Conservation (phyloP, 495 filamentous ascomycete genomes). For the Entonaema liquescens region DNA sequence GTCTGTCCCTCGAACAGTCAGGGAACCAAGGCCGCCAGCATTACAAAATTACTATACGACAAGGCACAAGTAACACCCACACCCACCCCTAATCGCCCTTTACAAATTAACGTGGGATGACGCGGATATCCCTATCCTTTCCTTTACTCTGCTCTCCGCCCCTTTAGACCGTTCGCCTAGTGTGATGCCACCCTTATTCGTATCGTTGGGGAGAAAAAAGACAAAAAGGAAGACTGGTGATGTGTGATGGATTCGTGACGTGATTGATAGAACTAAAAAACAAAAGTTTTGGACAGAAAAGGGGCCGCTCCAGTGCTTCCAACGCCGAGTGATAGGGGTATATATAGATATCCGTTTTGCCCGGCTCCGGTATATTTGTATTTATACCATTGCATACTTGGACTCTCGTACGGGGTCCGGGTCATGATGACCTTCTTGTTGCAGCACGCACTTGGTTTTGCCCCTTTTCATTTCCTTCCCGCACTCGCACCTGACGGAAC, state of each 20-base stretch:
- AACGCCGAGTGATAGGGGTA: neutral
- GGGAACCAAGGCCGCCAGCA: constrained; percentile 5
- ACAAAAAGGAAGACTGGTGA: neutral
- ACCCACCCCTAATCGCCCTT: neutral
- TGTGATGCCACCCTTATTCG: constrained; percentile 8
- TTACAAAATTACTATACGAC: constrained; percentile 31
- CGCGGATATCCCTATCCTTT: constrained; percentile 2
- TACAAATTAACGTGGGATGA: constrained; percentile 11
- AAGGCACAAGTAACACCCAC: neutral
- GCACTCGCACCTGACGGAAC: constrained; percentile 1
- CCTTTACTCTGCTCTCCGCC: neutral
- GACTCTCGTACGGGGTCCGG: neutral
- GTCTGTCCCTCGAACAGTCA: neutral
- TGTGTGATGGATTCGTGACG: constrained; percentile 23
- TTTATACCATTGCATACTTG: neutral
- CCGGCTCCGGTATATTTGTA: neutral
- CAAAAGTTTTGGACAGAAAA: neutral
- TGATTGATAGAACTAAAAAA: constrained; percentile 11
- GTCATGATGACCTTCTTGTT: neutral
- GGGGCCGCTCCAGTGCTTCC: neutral
- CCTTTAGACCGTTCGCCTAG: constrained; percentile 1
- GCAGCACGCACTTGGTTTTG: neutral
- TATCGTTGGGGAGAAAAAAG: constrained; percentile 7
- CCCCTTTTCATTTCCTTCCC: neutral
- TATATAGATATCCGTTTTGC: neutral